These are phyloP conservation scores for Leccinum fallax DNA, from an alignment of 1,284 basidiomycete species.

Conservation along the genomic window DNA sequence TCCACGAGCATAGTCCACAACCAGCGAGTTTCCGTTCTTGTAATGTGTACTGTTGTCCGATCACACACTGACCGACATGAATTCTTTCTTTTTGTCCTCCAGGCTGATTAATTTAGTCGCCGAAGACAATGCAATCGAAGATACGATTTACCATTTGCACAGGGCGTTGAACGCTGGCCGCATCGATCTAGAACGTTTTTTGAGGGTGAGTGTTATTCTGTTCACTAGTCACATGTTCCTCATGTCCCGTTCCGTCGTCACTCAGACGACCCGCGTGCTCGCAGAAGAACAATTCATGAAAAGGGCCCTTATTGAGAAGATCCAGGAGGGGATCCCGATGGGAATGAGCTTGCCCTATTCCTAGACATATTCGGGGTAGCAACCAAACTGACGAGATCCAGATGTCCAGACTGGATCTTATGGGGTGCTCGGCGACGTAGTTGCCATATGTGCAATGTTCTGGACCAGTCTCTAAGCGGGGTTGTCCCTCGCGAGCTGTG, in stretches of 20 bases:
- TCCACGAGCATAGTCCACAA: constrained; percentile 95
- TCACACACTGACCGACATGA: constrained; percentile 15
- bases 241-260: constrained; percentile 22
- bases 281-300: constrained; percentile 96
- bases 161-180: constrained; percentile 90
- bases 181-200: constrained; percentile 90
- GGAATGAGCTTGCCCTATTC: constrained; percentile 39
- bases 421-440: constrained; percentile 40
- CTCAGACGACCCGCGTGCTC: constrained; percentile 80
- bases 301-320: constrained; percentile 88
- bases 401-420: constrained; percentile 28
- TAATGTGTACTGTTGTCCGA: constrained; percentile 7
- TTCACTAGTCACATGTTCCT: constrained; percentile 26
- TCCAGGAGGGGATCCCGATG: constrained; percentile 69
- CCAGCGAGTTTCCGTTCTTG: constrained; percentile 64
- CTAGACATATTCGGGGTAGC: constrained; percentile 39
- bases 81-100: constrained; percentile 8
- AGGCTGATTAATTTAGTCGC: constrained; percentile 94
- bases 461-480: constrained; percentile 34
- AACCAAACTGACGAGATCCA: constrained; percentile 30
- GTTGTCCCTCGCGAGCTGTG: constrained; percentile 21
- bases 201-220: constrained; percentile 63
- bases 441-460: constrained; percentile 42
- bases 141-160: constrained; percentile 96
- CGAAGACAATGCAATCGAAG: constrained; percentile 98